Base-by-base conservation (phyloP, 805 yeast genomes). In the Lipomyces yamanashiensis region DNA sequence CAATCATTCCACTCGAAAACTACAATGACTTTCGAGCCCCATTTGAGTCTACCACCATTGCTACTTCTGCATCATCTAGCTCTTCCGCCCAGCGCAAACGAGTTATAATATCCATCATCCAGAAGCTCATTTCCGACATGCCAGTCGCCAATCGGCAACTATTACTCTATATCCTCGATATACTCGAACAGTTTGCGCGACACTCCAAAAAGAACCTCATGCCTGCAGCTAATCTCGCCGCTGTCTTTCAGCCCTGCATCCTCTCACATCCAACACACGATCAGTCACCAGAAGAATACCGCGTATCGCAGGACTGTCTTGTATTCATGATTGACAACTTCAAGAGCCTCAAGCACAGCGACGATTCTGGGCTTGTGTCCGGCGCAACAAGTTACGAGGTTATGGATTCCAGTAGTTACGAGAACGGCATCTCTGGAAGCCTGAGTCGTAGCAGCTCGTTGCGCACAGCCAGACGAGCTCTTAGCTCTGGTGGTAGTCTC, bases 231-330 rank as follows among this genome's bases (percentile, higher is more conserved):
- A 95, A 95, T 74, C 79, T 95, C 67, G 96, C 98, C 0, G 97
- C 98, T 1, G 90, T 95, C 62, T 95, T 95, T 78, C 99, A 95
- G 77, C 98, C 99, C 2, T 89, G 97, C n/a, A 86, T 95, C 17
- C 79, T 95, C 58, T 89, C 96, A 9, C 98, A 93, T 75, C 96
- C 97, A 5, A 84, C 82, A 68, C 98, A 95, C 75, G 97, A 92
- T 73, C 85, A 93, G 87, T 85, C 88, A 48, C 98, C 98, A 0
- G 90, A 86, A 39, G 98, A 95, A 76, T 92, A 92, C 77, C 93
- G 90, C 12, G 77, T 91, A 41, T 89, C 96, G 5, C 91, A 92
- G 69, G 81, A 86, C 7, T 97, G 90, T 40, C 88, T 95, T 33
- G 96, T 92, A 72, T 92, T 93, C 69, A 82, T 95, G 78, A 89